These are phyloP conservation scores for Hymenoscyphus fraxineus DNA, from an alignment of 2,329 filamentous ascomycete species.

Conservation along the genomic window DNA sequence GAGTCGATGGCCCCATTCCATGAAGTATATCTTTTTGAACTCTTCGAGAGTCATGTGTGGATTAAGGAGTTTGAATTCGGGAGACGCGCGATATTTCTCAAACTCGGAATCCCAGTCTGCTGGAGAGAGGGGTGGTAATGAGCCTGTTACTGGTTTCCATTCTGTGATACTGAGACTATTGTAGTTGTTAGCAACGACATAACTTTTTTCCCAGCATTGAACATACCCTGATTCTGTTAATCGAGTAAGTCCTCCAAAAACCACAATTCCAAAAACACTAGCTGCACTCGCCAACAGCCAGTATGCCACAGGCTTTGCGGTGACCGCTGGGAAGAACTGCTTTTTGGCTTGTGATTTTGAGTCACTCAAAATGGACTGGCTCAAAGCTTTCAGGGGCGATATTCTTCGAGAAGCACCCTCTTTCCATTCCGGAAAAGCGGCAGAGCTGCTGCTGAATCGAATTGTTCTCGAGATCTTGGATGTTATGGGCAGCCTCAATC, in stretches of 20 bases:
- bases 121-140: constrained; percentile 72
- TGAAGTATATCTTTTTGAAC: constrained; percentile 98
- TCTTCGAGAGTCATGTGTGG: constrained; percentile 87
- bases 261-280: constrained; percentile 94
- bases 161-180: constrained; percentile 91
- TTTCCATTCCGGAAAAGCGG: constrained; percentile 10
- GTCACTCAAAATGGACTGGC: constrained; percentile 25
- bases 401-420: constrained; percentile 13
- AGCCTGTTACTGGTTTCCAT: constrained; percentile 95
- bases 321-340: constrained; percentile 47
- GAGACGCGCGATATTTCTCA: constrained; percentile 83
- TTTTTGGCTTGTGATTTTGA: constrained; percentile 11
- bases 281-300: constrained; percentile 90
- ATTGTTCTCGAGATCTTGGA: constrained; percentile 23
- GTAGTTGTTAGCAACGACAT: constrained; percentile 3
- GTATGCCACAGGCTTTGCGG: constrained; percentile 75
- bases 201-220: not conserved
- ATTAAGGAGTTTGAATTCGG: constrained; percentile 90
- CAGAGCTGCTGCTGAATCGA: constrained; percentile 32
- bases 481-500: constrained; percentile 23
- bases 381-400: constrained; percentile 26
- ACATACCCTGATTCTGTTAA: constrained; percentile 91
- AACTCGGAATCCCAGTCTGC: constrained; percentile 92
- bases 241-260: constrained; percentile 89
- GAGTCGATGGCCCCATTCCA: constrained; percentile 96